Conservation (phyloP, 2,329 filamentous ascomycete genomes). For the Sporothrix pallida region DNA sequence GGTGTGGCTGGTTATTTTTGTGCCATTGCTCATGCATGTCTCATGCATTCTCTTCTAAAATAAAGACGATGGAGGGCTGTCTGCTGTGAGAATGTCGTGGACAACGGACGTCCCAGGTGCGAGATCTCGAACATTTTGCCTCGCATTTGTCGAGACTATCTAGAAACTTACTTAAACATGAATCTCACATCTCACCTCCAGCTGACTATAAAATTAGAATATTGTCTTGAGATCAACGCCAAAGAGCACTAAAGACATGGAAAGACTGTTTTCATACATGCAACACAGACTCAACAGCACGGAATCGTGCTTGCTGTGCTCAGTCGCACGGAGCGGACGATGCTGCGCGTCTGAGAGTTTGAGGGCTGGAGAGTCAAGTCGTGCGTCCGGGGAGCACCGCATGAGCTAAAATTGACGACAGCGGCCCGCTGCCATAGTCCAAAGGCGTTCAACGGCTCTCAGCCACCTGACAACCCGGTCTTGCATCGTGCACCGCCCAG, state of each 20-base stretch:
- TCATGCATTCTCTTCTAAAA: neutral
- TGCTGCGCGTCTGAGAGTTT: neutral
- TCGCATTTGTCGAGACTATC: too few species aligned
- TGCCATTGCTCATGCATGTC: neutral
- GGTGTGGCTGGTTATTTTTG: constrained; percentile 22
- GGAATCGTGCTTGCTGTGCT: constrained; percentile 7
- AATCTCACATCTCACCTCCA: neutral
- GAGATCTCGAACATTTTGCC: neutral
- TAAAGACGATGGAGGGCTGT: neutral
- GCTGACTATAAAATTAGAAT: constrained; percentile 9
- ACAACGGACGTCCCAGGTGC: neutral
- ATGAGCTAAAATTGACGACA: constrained; percentile 16
- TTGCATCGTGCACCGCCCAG: constrained; percentile 1
- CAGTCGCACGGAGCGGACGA: neutral
- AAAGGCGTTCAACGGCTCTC: neutral
- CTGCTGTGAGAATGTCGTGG: neutral
- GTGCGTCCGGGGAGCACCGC: neutral
- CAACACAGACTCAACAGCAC: neutral
- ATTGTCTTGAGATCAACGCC: neutral
- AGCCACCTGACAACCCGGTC: constrained; percentile 15
- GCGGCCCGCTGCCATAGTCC: neutral
- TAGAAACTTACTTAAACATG: too few species aligned
- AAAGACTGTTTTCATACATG: neutral
- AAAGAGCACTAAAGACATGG: neutral
- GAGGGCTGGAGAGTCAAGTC: too few species aligned